Evolutionary conservation across 306 rosid species (phyloP), one percentile per base, ranked within the genome.

Genomic region (Potentilla sterilis): DNA sequence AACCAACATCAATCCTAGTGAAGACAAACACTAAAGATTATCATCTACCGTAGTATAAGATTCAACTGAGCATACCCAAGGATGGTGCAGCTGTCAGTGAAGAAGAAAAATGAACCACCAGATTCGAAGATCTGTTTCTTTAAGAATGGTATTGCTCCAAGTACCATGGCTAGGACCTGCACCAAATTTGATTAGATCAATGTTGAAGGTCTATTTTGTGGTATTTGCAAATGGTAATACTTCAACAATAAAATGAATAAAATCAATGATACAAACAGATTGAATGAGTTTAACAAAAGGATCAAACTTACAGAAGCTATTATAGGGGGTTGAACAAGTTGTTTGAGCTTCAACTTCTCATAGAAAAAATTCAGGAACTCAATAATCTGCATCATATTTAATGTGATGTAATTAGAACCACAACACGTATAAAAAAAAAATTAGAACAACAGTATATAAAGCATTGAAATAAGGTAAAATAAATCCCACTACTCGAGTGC

Each of bases 61-160:
- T 68, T 80, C 72, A 78, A 77, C 38, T 49, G 69, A 75, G 55
- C 89, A 75, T 92, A 96, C 99, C 99, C 99, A 48, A 96, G 97
- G 78, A 96, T 96, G 73, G 84, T 91, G 91, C 99, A 96, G 86
- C 98, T 96, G 81, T 96, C 98, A 14, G 98, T 96, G 84, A 96
- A 89, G 89, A 96, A 96, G 82, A 88, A 96, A 28, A 96, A 74
- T 42, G 99, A 98, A 83, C 91, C 98, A 80, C 85, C 94, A 12
- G 89, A n/a, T 51, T 93, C 86, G 72, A 96, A 88, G 80, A 96
- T 89, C 76, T 87, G 78, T 75, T 69, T 61, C 89, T 89, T 96
- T 16, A 89, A 77, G 84, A 90, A 81, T 74, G 99, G 99, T 67
- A 88, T 70, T 12, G 88, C 82, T 41, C 99, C 99, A 65, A 96